phyloP scores from a whole-genome alignment of 202 grass and related monocot genomes.

The Schoenoplectus tabernaemontani region DNA sequence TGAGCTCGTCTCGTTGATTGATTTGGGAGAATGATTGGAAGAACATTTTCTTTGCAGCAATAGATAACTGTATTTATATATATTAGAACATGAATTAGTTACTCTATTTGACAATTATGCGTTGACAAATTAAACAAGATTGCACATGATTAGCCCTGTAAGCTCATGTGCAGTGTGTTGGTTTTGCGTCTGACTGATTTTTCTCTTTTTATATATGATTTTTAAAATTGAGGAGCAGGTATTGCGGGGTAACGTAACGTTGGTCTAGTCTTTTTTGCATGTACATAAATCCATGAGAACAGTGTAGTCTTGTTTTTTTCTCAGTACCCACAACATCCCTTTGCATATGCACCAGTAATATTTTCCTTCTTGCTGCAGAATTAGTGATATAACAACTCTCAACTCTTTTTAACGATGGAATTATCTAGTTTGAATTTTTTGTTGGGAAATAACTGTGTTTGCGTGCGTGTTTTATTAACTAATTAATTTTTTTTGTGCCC shows the following conservation, averaged over 20 bases:
- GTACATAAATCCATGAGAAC: not conserved
- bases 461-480: too few species aligned
- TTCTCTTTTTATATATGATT: not conserved
- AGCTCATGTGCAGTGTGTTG: conserved; percentile 22
- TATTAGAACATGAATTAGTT: not conserved
- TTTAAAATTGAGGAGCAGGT: not conserved
- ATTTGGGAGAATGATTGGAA: not conserved
- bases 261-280: not conserved
- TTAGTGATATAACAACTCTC: not conserved
- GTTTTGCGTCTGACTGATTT: conserved; percentile 10
- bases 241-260: not conserved
- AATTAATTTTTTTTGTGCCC: not conserved
- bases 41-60: not conserved
- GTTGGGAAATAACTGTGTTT: not conserved
- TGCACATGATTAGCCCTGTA: conserved; percentile 22
- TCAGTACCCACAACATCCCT: not conserved
- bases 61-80: conserved; percentile 14
- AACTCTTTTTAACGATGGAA: not conserved
- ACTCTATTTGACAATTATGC: not conserved
- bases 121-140: conserved; percentile 12
- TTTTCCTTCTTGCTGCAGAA: not conserved
- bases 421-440: not conserved
- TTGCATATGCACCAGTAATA: not conserved
- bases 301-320: not conserved
- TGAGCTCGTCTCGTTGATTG: conserved; percentile 7